phyloP scores from a whole-genome alignment of 495 filamentous ascomycete genomes.

The Penicillium riverlandense region DNA sequence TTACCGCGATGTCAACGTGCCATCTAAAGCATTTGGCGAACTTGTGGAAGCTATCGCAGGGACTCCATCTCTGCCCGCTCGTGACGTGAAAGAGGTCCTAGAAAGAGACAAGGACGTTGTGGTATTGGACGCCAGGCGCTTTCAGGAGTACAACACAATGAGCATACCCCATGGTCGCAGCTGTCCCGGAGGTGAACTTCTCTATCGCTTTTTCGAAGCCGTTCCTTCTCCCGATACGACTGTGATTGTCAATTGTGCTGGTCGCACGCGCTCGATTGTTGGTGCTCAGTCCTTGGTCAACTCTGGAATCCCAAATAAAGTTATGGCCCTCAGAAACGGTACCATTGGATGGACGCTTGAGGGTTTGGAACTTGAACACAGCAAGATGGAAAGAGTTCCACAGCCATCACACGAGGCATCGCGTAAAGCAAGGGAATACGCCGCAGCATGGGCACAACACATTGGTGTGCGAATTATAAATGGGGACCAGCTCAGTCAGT shows the following conservation, averaged over 20 bases:
- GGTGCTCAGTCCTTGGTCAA: constrained; percentile 19
- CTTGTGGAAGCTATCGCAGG: constrained; percentile 21
- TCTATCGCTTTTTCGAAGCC: constrained; percentile 19
- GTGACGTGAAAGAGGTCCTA: constrained; percentile 11
- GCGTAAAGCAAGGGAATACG: constrained; percentile 7
- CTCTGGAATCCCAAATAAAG: constrained; percentile 14
- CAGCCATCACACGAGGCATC: constrained; percentile 9
- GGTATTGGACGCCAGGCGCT: constrained; percentile 17
- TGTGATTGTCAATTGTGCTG: constrained; percentile 20
- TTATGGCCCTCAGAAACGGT: constrained; percentile 19
- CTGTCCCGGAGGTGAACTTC: constrained; percentile 18
- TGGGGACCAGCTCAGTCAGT: neutral
- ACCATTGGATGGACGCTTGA: constrained; percentile 24
- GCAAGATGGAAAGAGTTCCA: constrained; percentile 4
- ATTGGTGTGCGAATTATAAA: constrained; percentile 7
- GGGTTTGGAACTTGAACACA: constrained; percentile 10
- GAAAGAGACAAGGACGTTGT: constrained; percentile 9
- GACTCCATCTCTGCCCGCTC: constrained; percentile 17
- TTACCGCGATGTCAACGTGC: constrained; percentile 22
- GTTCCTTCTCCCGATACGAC: constrained; percentile 15
- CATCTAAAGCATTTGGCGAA: constrained; percentile 23
- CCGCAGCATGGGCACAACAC: constrained; percentile 10
- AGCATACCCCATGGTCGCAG: constrained; percentile 19
- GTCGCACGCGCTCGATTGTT: constrained; percentile 20
- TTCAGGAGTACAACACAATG: constrained; percentile 19